Evolutionary conservation across 2,329 filamentous ascomycete genomes (phyloP), one percentile per base, ranked within the genome.

Genomic region (Phaeosphaeriaceae sp.): DNA sequence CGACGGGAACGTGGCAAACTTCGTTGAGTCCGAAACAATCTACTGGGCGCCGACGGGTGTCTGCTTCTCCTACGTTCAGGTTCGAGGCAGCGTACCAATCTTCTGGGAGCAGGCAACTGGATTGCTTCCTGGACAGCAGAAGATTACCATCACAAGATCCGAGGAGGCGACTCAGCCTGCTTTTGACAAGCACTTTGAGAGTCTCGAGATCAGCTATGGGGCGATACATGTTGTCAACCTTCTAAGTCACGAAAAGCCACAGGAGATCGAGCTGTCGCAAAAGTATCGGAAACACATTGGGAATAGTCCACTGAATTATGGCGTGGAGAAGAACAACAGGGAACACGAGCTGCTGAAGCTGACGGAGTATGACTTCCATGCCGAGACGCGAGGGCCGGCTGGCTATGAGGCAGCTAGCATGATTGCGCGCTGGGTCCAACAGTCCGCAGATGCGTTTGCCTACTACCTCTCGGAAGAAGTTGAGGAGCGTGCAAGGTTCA

Each of bases 51-150:
- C 91, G 0, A 87, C 88, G 0, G 84, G 83, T 0, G 87, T 93
- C 7, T 88, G 93, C 55, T 98, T 98, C 75, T 98, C 95, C 0
- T 99, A 97, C 77, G 92, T 90, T 1, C 95, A 99, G 78, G 88
- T 96, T 24, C 88, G 95, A 69, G 95, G 95, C 40, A 97, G 94
- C 7, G 92, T 99, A 8, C 95, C 95, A 0, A 85, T 98, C 2
- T 99, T 99, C 77, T 99, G 95, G 95, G 95, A 99, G 77, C 95
- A 98, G 77, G 87, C 90, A 26, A 88, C 93, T 11, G 94, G 94
- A 21, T 85, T 98, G 30, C 85, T 97, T 35, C 94, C 95, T 0
- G 92, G 92, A 2, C 93, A 97, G 70, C 95, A 98, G 75, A 98
- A 98, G 75, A 97, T 99, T 47, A 89, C 90, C 42, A 86, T 98